Evolutionary conservation across 345 rosid genomes (phyloP), one percentile per base, ranked within the genome.

Genomic region (Bruguiera gymnorhiza): DNA sequence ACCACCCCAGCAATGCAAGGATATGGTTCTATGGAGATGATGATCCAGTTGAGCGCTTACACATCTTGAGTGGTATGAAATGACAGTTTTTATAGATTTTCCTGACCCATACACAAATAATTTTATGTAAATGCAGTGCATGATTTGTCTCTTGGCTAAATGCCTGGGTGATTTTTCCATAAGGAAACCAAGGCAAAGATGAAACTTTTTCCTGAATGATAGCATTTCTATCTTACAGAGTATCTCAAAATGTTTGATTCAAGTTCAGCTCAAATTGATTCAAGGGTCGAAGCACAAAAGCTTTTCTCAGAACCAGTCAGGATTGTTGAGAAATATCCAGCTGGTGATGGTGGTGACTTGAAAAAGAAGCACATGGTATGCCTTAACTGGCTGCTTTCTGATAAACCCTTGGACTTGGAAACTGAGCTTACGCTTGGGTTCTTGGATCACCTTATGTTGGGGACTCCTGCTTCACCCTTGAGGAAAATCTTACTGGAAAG

Each of bases 11-110:
- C 87, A 94, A 94, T 76, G 88, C 96, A 50, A 85, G 96, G 77
- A 91, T 94, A 71, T 94, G 98, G 97, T 94, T 94, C 81, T 94
- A 89, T 79, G 98, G 98, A 68, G 89, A 94, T 83, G 98, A 94
- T 77, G 93, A 94, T 82, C 86, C 90, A 37, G 65, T 60, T 73
- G 93, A 89, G 59, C 98, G 97, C 64, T 81, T 94, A 29, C 90
- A 83, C 60, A 81, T 94, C 67, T 79, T 94, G 68, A 89, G 95
- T 66, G 97, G 98, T 94, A 91, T 60, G 63, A 7, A 21, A 60
- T 48, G 72, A 31, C 10, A 31, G 23, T 67, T 57, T 64, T 16
- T 39, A 5, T 21, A 54, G 59, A 37, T 37, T 37, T 37, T 37
- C 43, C 43, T 8, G 11, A 37, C 13, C 43, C 10, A 9, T 37